Conservation (phyloP, 2,329 filamentous ascomycete species). For the Tricladium varicosporioides region DNA sequence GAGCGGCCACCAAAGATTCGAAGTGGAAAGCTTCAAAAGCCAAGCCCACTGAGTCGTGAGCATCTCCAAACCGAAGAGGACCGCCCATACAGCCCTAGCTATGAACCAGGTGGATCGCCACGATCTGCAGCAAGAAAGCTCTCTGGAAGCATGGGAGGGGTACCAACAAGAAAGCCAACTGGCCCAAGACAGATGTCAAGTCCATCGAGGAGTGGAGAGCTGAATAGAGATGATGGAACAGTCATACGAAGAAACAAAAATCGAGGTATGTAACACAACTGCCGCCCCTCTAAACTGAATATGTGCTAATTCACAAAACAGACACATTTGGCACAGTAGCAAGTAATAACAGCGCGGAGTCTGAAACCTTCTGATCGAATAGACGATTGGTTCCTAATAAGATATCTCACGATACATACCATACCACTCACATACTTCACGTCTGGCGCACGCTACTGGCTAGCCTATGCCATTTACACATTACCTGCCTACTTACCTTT, state of each 20-base stretch:
- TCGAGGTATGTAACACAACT: constrained; percentile 46
- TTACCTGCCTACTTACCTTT: not conserved
- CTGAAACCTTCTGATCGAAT: constrained; percentile 48
- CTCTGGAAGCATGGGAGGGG: constrained; percentile 24
- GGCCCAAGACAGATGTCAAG: constrained; percentile 36
- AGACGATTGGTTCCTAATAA: not conserved
- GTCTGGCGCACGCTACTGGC: not conserved
- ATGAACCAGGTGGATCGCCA: constrained; percentile 23
- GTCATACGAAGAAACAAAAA: constrained; percentile 39
- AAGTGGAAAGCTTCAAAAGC: constrained; percentile 51
- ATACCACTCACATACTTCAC: not conserved
- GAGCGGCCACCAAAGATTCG: constrained; percentile 48
- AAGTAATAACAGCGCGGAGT: constrained; percentile 45
- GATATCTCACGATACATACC: not conserved
- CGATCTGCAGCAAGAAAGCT: constrained; percentile 27
- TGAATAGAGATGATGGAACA: constrained; percentile 30
- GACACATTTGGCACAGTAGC: constrained; percentile 50
- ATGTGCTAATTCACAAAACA: not conserved
- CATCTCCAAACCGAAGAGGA: constrained; percentile 32
- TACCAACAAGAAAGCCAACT: constrained; percentile 34
- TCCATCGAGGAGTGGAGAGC: constrained; percentile 26
- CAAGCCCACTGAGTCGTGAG: constrained; percentile 56
- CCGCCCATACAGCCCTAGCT: constrained; percentile 12
- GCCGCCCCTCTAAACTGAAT: not conserved
- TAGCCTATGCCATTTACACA: not conserved